Evolutionary conservation across 2,329 filamentous ascomycete genomes (phyloP).

Genomic region (Ustulina deusta): DNA sequence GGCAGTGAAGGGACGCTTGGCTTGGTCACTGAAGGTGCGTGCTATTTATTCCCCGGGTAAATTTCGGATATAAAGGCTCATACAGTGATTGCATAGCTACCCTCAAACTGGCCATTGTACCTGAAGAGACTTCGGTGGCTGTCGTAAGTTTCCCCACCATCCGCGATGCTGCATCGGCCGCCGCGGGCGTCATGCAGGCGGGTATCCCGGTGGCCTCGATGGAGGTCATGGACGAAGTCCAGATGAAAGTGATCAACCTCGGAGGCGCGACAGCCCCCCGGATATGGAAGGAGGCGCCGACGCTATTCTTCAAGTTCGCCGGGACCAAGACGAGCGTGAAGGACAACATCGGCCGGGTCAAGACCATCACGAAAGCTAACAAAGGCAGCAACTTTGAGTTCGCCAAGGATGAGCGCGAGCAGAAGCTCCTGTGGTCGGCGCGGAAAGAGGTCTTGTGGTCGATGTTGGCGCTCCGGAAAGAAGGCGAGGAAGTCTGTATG

Average conservation of each 20-base stretch:
- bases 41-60: too few relatives aligned
- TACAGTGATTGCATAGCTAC: constrained; percentile 64
- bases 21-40: constrained; percentile 76
- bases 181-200: constrained; percentile 79
- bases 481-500: constrained; percentile 76
- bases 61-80: neutral
- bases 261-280: constrained; percentile 75
- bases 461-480: constrained; percentile 77
- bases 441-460: constrained; percentile 88
- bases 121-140: constrained; percentile 80
- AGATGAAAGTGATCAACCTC: constrained; percentile 85
- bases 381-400: constrained; percentile 79
- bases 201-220: constrained; percentile 80
- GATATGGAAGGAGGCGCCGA: constrained; percentile 80
- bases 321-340: constrained; percentile 82
- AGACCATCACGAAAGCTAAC: constrained; percentile 73
- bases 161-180: constrained; percentile 78
- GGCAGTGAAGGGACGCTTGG: constrained; percentile 86
- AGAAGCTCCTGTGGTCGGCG: constrained; percentile 82
- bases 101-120: constrained; percentile 81
- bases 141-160: constrained; percentile 84
- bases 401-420: constrained; percentile 76
- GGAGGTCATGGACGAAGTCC: constrained; percentile 90
- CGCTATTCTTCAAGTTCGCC: constrained; percentile 87
- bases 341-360: constrained; percentile 79